Evolutionary conservation across 768 basidiomycete species (phyloP).

Genomic region (Suillus spraguei): DNA sequence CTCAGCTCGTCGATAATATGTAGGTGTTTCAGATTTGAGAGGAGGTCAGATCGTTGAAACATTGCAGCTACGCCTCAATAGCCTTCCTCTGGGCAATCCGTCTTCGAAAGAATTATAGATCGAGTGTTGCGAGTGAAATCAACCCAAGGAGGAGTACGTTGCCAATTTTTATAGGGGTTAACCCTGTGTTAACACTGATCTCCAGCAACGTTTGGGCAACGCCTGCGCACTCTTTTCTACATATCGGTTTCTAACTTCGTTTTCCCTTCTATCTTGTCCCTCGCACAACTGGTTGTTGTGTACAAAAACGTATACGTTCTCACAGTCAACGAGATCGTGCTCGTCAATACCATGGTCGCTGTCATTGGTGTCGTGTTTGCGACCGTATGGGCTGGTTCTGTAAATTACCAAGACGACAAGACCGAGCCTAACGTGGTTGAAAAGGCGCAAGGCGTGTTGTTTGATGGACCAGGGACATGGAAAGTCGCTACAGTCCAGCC

Average conservation of each 20-base stretch:
- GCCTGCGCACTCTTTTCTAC: constrained; percentile 36
- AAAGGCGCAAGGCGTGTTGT: not conserved
- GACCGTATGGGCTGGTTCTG: constrained; percentile 34
- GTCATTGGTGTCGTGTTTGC: constrained; percentile 41
- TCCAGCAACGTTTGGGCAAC: constrained; percentile 17
- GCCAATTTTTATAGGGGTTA: not conserved
- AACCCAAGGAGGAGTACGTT: not conserved
- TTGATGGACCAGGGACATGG: constrained; percentile 6
- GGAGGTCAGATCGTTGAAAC: not conserved
- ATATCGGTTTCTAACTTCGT: constrained; percentile 42
- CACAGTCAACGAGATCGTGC: constrained; percentile 14
- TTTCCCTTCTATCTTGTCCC: constrained; percentile 38
- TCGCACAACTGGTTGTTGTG: constrained; percentile 31
- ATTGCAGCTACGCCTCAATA: not conserved
- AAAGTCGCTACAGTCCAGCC: not conserved
- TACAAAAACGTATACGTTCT: constrained; percentile 6
- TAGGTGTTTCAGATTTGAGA: not conserved
- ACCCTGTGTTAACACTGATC: not conserved
- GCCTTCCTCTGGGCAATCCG: constrained; percentile 4
- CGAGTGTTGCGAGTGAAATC: constrained; percentile 2
- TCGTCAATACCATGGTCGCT: constrained; percentile 32
- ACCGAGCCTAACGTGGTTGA: not conserved
- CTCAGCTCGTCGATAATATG: not conserved
- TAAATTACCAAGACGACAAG: constrained; percentile 5
- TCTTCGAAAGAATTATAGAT: constrained; percentile 7